A percentile compares a stretch with the other conserved stretches of the same genome.
Evolutionary conservation across 805 yeast genomes (phyloP).

Genomic region (Teunomyces lycoperdinae): DNA sequence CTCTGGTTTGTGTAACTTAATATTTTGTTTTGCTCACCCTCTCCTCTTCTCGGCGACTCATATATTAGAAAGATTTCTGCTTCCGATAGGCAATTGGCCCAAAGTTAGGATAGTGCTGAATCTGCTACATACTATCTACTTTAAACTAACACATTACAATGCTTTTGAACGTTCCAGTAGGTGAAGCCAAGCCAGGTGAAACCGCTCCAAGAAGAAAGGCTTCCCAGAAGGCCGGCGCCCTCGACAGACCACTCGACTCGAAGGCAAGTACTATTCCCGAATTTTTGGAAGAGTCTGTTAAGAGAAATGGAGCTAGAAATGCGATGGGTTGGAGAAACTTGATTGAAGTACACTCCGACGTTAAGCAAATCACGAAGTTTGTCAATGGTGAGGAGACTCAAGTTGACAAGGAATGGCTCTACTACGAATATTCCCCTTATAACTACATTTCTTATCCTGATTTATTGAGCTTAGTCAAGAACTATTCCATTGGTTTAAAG

Average conservation of each 20-base stretch:
- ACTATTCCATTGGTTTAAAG: constrained; percentile 72
- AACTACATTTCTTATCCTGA: constrained; percentile 61
- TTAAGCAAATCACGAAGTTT: constrained; percentile 66
- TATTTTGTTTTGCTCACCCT: not conserved
- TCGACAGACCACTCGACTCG: constrained; percentile 60
- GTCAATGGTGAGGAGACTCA: constrained; percentile 72
- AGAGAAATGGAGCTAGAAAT: constrained; percentile 48
- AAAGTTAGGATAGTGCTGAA: not conserved
- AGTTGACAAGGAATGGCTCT: constrained; percentile 85
- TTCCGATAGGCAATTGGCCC: not conserved
- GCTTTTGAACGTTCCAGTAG: constrained; percentile 51
- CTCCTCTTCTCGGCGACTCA: constrained; percentile 2
- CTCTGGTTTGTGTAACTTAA: not conserved
- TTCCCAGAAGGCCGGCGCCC: constrained; percentile 47
- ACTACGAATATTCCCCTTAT: constrained; percentile 75
- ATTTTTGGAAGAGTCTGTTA: constrained; percentile 58
- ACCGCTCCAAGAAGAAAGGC: constrained; percentile 78
- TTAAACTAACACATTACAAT: not conserved
- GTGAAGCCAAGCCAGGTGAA: constrained; percentile 70
- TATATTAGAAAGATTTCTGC: not conserved
- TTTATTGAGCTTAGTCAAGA: constrained; percentile 46
- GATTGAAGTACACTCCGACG: constrained; percentile 71
- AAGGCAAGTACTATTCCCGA: constrained; percentile 71
- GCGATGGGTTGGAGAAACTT: constrained; percentile 81
- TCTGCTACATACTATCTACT: not conserved